Conservation (phyloP, 495 filamentous ascomycete species). For the Trichoderma orchidacearum region DNA sequence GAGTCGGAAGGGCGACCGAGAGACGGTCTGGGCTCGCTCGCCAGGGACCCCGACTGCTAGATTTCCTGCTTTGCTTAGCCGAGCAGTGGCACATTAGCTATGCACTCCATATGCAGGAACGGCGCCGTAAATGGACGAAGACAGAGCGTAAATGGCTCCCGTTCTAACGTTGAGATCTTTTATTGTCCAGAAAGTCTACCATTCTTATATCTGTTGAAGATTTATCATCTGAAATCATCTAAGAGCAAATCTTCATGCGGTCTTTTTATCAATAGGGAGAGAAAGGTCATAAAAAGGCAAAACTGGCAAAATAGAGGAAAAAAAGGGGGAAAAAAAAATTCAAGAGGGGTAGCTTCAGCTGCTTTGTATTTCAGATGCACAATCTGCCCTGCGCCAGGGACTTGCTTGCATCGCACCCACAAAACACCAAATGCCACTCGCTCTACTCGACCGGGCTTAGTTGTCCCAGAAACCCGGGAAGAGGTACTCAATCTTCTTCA, state of each 20-base stretch:
- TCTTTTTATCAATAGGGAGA: neutral
- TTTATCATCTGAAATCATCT: neutral
- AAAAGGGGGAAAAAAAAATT: neutral
- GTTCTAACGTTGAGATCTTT: no score
- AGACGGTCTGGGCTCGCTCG: no score
- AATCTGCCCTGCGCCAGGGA: neutral
- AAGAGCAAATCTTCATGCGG: neutral
- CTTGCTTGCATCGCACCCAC: neutral
- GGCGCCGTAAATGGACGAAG: no score
- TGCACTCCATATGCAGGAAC: no score
- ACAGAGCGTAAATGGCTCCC: no score
- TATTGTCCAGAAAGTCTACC: neutral
- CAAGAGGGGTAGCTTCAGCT: neutral
- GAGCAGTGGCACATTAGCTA: no score
- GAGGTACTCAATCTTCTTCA: slow-evolving; percentile 61
- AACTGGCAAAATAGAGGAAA: neutral
- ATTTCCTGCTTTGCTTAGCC: no score
- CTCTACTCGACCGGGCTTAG: neutral
- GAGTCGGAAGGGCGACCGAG: no score
- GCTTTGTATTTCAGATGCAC: neutral
- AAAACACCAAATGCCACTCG: neutral
- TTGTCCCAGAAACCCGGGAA: slow-evolving; percentile 49
- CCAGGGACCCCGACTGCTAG: no score
- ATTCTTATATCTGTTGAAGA: neutral
- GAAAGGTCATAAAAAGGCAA: neutral